Conservation (phyloP, 2,329 filamentous ascomycete species). For the Fusarium sacchari region DNA sequence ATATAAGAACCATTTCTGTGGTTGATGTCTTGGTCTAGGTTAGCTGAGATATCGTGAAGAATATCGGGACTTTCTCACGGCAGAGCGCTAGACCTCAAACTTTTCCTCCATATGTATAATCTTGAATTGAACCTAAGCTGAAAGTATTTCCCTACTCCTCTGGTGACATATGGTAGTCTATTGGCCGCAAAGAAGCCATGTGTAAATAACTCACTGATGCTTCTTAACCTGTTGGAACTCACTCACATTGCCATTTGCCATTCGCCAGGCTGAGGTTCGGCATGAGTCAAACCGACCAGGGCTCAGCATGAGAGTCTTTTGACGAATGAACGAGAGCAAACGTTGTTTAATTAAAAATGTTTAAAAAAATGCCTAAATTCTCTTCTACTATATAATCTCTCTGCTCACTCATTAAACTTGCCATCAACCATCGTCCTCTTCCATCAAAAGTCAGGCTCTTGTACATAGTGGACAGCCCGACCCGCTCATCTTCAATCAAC, state of each 20-base stretch:
- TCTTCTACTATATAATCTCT: neutral
- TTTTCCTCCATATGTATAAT: neutral
- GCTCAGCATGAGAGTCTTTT: neutral
- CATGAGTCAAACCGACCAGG: conserved; percentile 39
- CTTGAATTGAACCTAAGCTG: neutral
- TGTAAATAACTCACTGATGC: neutral
- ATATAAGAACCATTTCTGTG: neutral
- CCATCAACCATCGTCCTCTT: neutral
- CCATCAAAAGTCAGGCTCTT: conserved; percentile 20
- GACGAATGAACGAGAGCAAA: neutral
- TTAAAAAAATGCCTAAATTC: no score
- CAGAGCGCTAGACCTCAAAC: neutral
- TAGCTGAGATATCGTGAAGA: neutral
- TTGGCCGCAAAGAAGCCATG: no score
- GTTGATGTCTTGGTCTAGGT: neutral
- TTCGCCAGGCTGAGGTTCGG: conserved; percentile 13
- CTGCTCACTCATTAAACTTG: neutral
- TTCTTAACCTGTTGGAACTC: neutral
- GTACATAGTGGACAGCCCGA: neutral
- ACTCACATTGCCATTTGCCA: neutral
- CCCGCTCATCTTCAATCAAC: conserved; percentile 15
- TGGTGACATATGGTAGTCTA: no score
- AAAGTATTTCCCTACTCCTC: rapidly evolving
- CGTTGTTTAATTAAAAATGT: neutral
- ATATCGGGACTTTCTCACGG: neutral